These are phyloP conservation scores for Taphrina pruni DNA, from an alignment of 1,139 yeast genomes.

Conservation along the genomic window DNA sequence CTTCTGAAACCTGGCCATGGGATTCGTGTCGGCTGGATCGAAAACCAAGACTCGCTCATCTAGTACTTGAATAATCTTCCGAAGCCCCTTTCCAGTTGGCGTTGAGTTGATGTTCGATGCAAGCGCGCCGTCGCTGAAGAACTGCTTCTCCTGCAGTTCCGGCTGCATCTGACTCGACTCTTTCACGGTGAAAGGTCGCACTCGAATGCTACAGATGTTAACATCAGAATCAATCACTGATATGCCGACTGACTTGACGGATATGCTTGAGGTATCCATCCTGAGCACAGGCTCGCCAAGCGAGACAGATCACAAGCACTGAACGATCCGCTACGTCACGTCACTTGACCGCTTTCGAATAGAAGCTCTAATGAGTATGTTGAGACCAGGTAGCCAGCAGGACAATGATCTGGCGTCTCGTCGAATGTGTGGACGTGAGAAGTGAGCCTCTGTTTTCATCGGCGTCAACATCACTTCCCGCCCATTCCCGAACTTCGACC, in stretches of 20 bases:
- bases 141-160: constrained; percentile 52
- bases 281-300: constrained; percentile 4
- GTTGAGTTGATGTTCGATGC: constrained; percentile 46
- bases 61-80: constrained; percentile 79
- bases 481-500: background rate
- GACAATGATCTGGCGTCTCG: background rate
- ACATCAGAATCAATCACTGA: background rate
- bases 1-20: constrained; percentile 65
- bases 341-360: too few relatives aligned
- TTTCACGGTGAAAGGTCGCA: constrained; percentile 74
- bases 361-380: too few relatives aligned
- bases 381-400: background rate
- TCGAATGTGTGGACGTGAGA: background rate
- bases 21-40: constrained; percentile 83
- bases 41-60: constrained; percentile 88
- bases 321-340: too few relatives aligned
- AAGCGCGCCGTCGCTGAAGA: constrained; percentile 67
- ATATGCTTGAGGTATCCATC: constrained; percentile 39
- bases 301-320: background rate
- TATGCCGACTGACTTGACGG: constrained; percentile 24
- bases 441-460: constrained; percentile 20
- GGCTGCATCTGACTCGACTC: constrained; percentile 59
- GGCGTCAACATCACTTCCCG: constrained; percentile 15
- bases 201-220: constrained; percentile 54
- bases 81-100: constrained; percentile 61